Conservation (phyloP, 495 filamentous ascomycete genomes). For the Hypoxylon lenormandii region DNA sequence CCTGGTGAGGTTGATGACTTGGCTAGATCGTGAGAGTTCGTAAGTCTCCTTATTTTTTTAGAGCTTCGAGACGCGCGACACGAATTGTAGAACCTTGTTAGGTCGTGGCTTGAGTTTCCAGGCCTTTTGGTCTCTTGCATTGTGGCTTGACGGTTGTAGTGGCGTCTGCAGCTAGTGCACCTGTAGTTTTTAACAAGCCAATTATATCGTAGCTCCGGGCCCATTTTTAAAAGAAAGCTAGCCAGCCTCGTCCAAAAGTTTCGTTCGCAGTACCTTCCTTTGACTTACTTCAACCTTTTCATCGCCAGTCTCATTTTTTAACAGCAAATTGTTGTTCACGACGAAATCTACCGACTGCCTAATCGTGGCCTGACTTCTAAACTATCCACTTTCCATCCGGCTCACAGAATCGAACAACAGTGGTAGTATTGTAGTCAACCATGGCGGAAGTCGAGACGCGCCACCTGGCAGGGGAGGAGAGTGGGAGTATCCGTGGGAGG, state of each 20-base stretch:
- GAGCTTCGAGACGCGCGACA: slow-evolving; percentile 40
- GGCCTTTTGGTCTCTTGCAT: too few relatives aligned
- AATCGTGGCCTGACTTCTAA: background rate
- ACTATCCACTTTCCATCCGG: background rate
- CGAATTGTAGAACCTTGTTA: slow-evolving; percentile 24
- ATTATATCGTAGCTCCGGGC: slow-evolving; percentile 1
- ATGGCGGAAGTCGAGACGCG: slow-evolving; percentile 53
- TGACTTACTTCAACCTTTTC: slow-evolving; percentile 32
- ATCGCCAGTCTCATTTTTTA: slow-evolving; percentile 26
- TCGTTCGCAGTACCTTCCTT: slow-evolving; percentile 24
- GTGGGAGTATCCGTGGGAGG: too few relatives aligned
- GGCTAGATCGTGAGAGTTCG: slow-evolving; percentile 10
- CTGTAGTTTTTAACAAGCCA: background rate
- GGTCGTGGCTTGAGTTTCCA: slow-evolving; percentile 4
- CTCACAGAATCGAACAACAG: background rate
- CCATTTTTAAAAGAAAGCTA: slow-evolving; percentile 11
- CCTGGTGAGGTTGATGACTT: slow-evolving; percentile 35
- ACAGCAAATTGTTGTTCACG: background rate
- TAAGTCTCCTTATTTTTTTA: slow-evolving; percentile 5
- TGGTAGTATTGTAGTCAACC: slow-evolving; percentile 12
- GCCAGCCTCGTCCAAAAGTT: slow-evolving; percentile 43
- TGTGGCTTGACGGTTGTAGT: background rate
- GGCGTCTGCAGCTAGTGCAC: background rate
- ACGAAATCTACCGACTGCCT: background rate
- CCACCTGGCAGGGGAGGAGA: too few relatives aligned